Evolutionary conservation across 2,329 filamentous ascomycete species (phyloP), one percentile per base, ranked within the genome.

Genomic region (Aotearoamyces nothofagi): DNA sequence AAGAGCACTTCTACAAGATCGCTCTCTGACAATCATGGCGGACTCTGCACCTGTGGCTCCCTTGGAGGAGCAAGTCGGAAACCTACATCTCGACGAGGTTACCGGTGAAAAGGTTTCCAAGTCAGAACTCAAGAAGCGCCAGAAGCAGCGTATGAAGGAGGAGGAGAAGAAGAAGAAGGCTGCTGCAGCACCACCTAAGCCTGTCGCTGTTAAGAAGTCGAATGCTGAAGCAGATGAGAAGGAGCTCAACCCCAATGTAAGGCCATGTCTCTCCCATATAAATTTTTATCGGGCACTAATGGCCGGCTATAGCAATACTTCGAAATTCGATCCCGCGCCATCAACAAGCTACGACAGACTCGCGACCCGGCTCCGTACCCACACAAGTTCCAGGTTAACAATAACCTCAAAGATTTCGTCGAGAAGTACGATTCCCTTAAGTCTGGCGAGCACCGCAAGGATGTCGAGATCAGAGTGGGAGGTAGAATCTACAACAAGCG

Each of bases 261-360:
- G 65, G 61, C 16, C 49, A 51, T n/a, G n/a, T n/a, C n/a, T n/a
- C n/a, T n/a, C n/a, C n/a, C n/a, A n/a, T n/a, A n/a, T n/a, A n/a
- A n/a, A n/a, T n/a, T n/a, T n/a, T n/a, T n/a, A n/a, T n/a, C n/a
- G n/a, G n/a, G n/a, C n/a, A n/a, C n/a, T n/a, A n/a, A n/a, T n/a
- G n/a, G n/a, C n/a, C n/a, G n/a, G n/a, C n/a, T n/a, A 26, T 30
- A 78, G 71, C 76, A 81, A 76, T 98, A 96, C 64, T 94, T 93
- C 53, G 90, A 98, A 61, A 92, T 96, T 51, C 80, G 90, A 38
- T 92, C 78, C 47, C 72, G 81, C 43, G 69, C 68, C 41, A 74
- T 93, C 61, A 77, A 79, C 55, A 77, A 78, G 46, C 67, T 87
- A 39, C 69, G 77, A 46, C 61, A 76, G 49, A 72, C 69, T 49